Base-by-base conservation (phyloP, 306 rosid genomes). In the Trifolium fragiferum region DNA sequence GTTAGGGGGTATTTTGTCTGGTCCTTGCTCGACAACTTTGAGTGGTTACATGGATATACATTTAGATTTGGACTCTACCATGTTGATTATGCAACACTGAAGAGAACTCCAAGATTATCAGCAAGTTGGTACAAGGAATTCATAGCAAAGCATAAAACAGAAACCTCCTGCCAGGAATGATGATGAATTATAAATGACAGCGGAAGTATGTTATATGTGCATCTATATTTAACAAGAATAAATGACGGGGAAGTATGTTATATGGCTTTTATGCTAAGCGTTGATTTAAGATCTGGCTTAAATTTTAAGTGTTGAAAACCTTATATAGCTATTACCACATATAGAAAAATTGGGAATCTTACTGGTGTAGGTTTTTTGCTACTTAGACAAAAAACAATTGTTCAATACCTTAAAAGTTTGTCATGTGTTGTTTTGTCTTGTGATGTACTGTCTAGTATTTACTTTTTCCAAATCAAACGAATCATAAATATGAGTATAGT, bases 11-110 rank as follows among this genome's bases (percentile, higher is more conserved):
- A 88, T 64, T 82, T 82, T 60, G 90, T 3, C 19, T 86, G 87
- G 90, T 84, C 92, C 50, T 80, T 88, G 84, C 92, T 88, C 4
- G 90, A 88, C 81, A 68, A 86, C 71, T 84, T 86, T 8, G 81
- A 78, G 78, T 88, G 90, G 90, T 6, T 19, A 4, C 7, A 2
- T 15, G 90, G 92, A 37, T 82, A 75, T 53, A 72, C 83, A 5
- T 15, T 73, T 12, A 63, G 76, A 72, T 87, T 72, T 74, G 89
- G 89, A 73, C 82, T 82, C 23, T 46, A 81, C 75, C 75, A 49
- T 67, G 85, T 81, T 68, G 85, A 85, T 61, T 58, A 76, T 72
- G 85, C 76, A 37, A 85, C 82, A 30, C 74, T 84, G 54, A 62
- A 86, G 66, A 83, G 86, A 70, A 86, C 68, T 76, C 85, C 70